phyloP scores from a whole-genome alignment of 495 filamentous ascomycete genomes.

The Choiromyces venosus region DNA sequence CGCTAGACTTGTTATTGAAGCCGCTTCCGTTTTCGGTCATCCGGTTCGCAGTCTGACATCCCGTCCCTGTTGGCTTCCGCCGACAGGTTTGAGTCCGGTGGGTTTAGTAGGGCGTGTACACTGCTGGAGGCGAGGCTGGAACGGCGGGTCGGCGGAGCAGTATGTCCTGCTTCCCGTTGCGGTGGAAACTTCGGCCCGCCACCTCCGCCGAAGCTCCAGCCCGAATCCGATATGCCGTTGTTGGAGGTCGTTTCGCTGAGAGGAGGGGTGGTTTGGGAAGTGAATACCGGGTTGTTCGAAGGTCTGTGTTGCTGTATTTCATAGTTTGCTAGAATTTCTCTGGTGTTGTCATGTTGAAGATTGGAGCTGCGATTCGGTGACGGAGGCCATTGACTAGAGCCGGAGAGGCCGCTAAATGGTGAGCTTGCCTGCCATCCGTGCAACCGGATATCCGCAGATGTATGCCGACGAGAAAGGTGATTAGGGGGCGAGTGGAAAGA shows the following conservation, averaged over 20 bases:
- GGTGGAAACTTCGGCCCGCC: constrained; percentile 46
- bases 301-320: constrained; percentile 44
- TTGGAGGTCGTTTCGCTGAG: constrained; percentile 31
- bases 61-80: constrained; percentile 51
- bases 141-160: constrained; percentile 59
- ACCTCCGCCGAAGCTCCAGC: constrained; percentile 51
- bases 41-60: constrained; percentile 57
- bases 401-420: constrained; percentile 64
- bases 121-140: constrained; percentile 67
- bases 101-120: constrained; percentile 76
- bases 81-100: constrained; percentile 59
- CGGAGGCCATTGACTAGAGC: constrained; percentile 77
- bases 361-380: constrained; percentile 55
- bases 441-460: constrained; percentile 89
- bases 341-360: constrained; percentile 36
- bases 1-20: constrained; percentile 41
- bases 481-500: constrained; percentile 68
- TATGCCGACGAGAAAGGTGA: constrained; percentile 78
- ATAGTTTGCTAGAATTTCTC: constrained; percentile 44
- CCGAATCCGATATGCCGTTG: constrained; percentile 49
- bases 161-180: constrained; percentile 42
- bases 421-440: constrained; percentile 77
- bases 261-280: constrained; percentile 39
- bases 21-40: constrained; percentile 78
- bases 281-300: constrained; percentile 24